These are phyloP conservation scores for Penicillium sp. DNA, from an alignment of 2,329 filamentous ascomycete species.

Conservation along the genomic window DNA sequence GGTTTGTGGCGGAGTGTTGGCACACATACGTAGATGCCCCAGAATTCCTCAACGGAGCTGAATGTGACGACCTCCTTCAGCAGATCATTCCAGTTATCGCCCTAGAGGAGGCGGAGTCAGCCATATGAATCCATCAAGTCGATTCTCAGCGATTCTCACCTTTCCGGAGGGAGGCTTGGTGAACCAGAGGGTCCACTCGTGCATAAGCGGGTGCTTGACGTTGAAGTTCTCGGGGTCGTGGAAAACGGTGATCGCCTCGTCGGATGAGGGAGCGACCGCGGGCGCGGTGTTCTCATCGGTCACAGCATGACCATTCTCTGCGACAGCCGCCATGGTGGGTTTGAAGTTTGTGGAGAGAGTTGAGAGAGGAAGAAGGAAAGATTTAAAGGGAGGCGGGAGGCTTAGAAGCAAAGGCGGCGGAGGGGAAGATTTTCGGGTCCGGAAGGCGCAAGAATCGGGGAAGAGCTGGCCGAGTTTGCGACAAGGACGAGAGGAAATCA, in stretches of 20 bases:
- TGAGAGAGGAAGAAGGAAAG: slow-evolving; percentile 13
- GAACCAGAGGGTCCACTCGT: slow-evolving; percentile 99
- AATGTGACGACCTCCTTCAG: slow-evolving; percentile 99
- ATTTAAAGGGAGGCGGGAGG: slow-evolving; percentile 12
- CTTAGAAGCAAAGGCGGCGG: slow-evolving; percentile 16
- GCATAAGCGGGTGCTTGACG: slow-evolving; percentile 96
- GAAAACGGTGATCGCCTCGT: slow-evolving; percentile 86
- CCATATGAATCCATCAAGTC: not conserved
- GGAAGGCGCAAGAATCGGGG: slow-evolving; percentile 34
- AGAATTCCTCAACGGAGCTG: slow-evolving; percentile 98
- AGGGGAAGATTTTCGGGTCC: slow-evolving; percentile 17
- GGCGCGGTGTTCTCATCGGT: slow-evolving; percentile 61
- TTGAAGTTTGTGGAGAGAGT: slow-evolving; percentile 14
- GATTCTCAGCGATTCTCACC: slow-evolving; percentile 55
- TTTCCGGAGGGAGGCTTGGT: slow-evolving; percentile 96
- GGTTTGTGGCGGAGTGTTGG: not conserved
- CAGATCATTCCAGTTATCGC: slow-evolving; percentile 97
- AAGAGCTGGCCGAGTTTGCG: slow-evolving; percentile 13
- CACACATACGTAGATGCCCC: slow-evolving; percentile 91
- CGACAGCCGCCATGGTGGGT: slow-evolving; percentile 43
- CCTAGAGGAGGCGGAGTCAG: slow-evolving; percentile 54
- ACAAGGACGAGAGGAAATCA: slow-evolving; percentile 15
- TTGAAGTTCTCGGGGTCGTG: slow-evolving; percentile 99
- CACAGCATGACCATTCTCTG: slow-evolving; percentile 43
- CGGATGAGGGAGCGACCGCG: slow-evolving; percentile 50